These are phyloP conservation scores for Echria macrotheca DNA, from an alignment of 495 filamentous ascomycete genomes.

Conservation along the genomic window DNA sequence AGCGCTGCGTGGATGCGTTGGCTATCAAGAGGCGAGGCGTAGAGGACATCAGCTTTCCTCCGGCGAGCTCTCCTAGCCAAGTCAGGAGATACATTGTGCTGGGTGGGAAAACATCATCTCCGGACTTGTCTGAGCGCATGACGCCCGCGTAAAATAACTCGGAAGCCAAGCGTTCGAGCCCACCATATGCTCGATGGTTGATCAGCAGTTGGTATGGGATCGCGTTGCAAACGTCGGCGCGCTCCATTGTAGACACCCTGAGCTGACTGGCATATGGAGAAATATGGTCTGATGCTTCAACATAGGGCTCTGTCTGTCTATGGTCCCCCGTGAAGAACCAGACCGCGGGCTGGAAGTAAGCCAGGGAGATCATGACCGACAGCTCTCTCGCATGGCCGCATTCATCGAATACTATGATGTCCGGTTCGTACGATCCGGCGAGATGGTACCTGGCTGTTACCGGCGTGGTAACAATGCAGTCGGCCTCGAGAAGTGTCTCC, in stretches of 20 bases:
- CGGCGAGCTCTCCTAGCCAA: background rate
- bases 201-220: slow-evolving; percentile 18
- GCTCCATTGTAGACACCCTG: slow-evolving; percentile 21
- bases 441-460: slow-evolving; percentile 18
- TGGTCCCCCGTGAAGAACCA: slow-evolving; percentile 27
- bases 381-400: slow-evolving; percentile 22
- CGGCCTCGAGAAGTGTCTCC: slow-evolving; percentile 12
- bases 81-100: background rate
- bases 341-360: slow-evolving; percentile 19
- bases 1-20: background rate
- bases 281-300: slow-evolving; percentile 6
- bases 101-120: slow-evolving; percentile 1
- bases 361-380: slow-evolving; percentile 21
- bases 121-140: background rate
- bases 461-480: slow-evolving; percentile 26
- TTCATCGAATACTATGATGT: slow-evolving; percentile 25
- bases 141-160: slow-evolving; percentile 15
- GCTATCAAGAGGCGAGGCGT: background rate
- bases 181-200: slow-evolving; percentile 23
- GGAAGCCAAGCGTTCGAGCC: slow-evolving; percentile 17
- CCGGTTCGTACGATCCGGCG: slow-evolving; percentile 18
- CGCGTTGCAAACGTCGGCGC: slow-evolving; percentile 6
- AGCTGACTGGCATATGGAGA: slow-evolving; percentile 13
- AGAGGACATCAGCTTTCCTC: background rate
- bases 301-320: slow-evolving; percentile 23